phyloP scores from a whole-genome alignment of 208 protist species.

The Leishmania lainsoni region DNA sequence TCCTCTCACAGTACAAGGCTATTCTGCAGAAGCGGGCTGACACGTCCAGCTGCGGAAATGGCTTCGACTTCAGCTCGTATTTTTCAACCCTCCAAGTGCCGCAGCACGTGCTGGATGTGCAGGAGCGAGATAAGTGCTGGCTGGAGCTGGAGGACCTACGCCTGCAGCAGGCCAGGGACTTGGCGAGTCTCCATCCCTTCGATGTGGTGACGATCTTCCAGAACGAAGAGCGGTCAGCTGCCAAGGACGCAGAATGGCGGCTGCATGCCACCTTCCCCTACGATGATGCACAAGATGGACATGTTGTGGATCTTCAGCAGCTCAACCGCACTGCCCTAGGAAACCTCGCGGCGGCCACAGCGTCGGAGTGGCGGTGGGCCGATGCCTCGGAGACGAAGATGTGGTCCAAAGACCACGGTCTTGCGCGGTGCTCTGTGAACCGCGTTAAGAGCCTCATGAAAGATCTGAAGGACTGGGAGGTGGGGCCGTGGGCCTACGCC shows the following conservation, averaged over 20 bases:
- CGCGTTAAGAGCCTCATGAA: conserved; percentile 38
- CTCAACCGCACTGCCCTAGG: conserved; percentile 36
- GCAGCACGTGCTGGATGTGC: conserved; percentile 53
- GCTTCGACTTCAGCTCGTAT: conserved; percentile 56
- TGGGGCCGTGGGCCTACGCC: conserved; percentile 68
- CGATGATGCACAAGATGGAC: conserved; percentile 45
- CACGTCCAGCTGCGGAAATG: conserved; percentile 13
- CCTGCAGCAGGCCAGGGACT: conserved; percentile 42
- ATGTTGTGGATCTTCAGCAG: conserved; percentile 44
- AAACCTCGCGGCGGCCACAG: conserved; percentile 1
- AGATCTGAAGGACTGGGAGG: conserved; percentile 55
- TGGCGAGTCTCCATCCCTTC: conserved; percentile 31
- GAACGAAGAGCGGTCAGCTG: conserved; percentile 50
- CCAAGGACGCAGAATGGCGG: conserved; percentile 35
- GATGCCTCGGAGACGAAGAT: conserved; percentile 8
- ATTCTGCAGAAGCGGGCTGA: conserved; percentile 10
- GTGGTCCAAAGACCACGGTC: conserved; percentile 6
- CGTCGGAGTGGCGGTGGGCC: conserved; percentile 59
- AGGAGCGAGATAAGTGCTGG: conserved; percentile 64
- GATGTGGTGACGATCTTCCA: conserved; percentile 48
- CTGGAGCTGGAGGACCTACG: conserved; percentile 67
- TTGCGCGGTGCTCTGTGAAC: not conserved
- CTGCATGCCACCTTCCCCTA: conserved; percentile 63
- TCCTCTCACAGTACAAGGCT: conserved; percentile 36
- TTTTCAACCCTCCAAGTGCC: conserved; percentile 47